Evolutionary conservation across 169 alveolate genomes (phyloP), one percentile per base, ranked within the genome.

Genomic region (Cryptosporidium parvum): DNA sequence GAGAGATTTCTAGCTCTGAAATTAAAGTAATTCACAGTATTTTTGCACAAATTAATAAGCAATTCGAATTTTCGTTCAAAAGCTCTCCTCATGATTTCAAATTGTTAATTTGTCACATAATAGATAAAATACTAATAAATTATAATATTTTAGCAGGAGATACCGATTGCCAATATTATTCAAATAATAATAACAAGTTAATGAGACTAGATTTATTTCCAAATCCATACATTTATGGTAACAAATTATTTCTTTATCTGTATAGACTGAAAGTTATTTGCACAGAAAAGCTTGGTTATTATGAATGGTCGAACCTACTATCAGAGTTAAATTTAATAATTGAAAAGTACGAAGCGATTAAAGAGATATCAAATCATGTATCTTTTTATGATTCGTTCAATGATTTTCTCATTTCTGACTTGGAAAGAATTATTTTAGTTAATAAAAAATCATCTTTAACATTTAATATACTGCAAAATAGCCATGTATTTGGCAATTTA

Each of bases 11-110:
- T 1, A 33, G 6, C 12, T 23, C 69, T 39, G 85, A 70, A 37
- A 42, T 31, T 0, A n/a, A 45, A 70, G 21, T 33, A 12, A 37
- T n/a, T 3, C 21, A 29, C 2, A 14, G 1, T 44, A 51, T 18
- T 23, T 45, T 35, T 48, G 26, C 29, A 9, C 42, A 26, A 45
- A 70, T 58, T 23, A 21, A 35, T 73, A 8, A 53, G 12, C n/a
- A 56, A 4, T 26, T 21, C 33, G 29, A 18, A 35, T 29, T 9
- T 59, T 37, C n/a, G 3, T 80, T 62, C 14, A 62, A 29, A 33
- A 52, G 37, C 14, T 80, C 89, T 12, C 89, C 89, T 26, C 89
- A 65, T 29, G 37, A 65, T 31, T 53, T 80, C 21, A 80, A 67
- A 44, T 10, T 44, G 33, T n/a, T 80, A 18, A 62, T 80, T 42